Conservation (phyloP, 352 stramenopile species). For the Phytophthora nicotianae region DNA sequence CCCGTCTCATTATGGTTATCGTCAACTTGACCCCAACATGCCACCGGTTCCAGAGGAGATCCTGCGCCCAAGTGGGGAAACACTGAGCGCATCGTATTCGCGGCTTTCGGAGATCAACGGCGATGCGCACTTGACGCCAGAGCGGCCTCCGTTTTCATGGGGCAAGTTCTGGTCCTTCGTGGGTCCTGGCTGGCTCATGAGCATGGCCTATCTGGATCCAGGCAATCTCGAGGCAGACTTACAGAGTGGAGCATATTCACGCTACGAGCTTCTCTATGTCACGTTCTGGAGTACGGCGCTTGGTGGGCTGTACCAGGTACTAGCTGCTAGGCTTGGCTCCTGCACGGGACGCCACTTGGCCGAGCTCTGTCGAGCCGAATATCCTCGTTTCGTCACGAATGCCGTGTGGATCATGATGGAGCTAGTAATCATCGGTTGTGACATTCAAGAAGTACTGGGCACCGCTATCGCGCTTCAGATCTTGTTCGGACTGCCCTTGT, state of each 20-base stretch:
- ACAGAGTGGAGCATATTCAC: constrained; percentile 85
- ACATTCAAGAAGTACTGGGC: constrained; percentile 86
- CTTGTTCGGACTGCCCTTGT: constrained; percentile 72
- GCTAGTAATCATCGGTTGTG: constrained; percentile 87
- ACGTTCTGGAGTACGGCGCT: constrained; percentile 83
- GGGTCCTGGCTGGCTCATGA: constrained; percentile 42
- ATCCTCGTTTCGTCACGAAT: constrained; percentile 55
- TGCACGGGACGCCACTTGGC: constrained; percentile 88
- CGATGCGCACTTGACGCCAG: constrained; percentile 1
- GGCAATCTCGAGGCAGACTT: constrained; percentile 94
- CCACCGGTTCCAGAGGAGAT: constrained; percentile 13
- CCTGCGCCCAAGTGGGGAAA: constrained; percentile 14
- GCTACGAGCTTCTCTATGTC: constrained; percentile 88
- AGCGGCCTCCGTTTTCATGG: constrained; percentile 54
- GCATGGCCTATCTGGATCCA: constrained; percentile 86
- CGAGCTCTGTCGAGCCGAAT: constrained; percentile 67
- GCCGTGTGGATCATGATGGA: constrained; percentile 86
- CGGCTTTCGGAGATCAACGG: constrained; percentile 26
- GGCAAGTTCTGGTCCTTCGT: constrained; percentile 61
- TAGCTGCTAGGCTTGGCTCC: constrained; percentile 87
- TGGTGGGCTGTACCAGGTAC: constrained; percentile 87
- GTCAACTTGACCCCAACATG: constrained; percentile 21
- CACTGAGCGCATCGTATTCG: constrained; percentile 28
- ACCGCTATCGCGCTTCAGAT: constrained; percentile 84
- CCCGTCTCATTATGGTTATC: constrained; percentile 26